Percentiles rank a stretch among this genome's conserved stretches.
These are phyloP conservation scores for Apiospora saccharicola DNA, from an alignment of 2,329 filamentous ascomycete genomes.

Conservation along the genomic window DNA sequence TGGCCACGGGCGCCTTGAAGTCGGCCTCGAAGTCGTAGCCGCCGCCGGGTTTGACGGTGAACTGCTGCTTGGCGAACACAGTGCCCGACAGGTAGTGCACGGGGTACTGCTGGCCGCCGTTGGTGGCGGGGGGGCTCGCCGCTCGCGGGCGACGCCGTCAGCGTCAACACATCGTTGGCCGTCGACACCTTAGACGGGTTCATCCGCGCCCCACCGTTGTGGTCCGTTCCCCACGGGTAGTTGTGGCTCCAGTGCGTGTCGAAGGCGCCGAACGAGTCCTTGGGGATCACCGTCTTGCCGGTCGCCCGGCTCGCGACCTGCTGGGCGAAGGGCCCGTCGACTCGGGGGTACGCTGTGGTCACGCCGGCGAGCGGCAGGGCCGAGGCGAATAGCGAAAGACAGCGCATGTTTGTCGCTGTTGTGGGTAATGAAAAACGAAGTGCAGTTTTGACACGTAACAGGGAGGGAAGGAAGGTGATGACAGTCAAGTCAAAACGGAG, in stretches of 20 bases:
- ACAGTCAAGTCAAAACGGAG: neutral
- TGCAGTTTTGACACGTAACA: neutral
- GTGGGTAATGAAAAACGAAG: too few relatives aligned
- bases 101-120: constrained; percentile 48
- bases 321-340: neutral
- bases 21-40: constrained; percentile 48
- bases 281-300: constrained; percentile 46
- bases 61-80: constrained; percentile 50
- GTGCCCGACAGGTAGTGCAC: constrained; percentile 58
- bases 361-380: neutral
- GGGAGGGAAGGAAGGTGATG: neutral
- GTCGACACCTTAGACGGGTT: constrained; percentile 53
- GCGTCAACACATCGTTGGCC: constrained; percentile 49
- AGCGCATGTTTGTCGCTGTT: neutral
- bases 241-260: constrained; percentile 57
- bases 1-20: constrained; percentile 45
- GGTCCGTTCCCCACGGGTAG: constrained; percentile 65
- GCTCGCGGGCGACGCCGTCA: constrained; percentile 54
- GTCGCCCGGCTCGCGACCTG: neutral
- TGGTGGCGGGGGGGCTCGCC: constrained; percentile 48
- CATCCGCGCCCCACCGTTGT: constrained; percentile 66
- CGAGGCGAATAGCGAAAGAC: neutral
- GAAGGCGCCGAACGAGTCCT: constrained; percentile 50
- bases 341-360: neutral
- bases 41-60: constrained; percentile 47